Percentiles rank a stretch among this genome's conserved stretches.
phyloP scores from a whole-genome alignment of 108 stramenopile genomes.

The Seminavis robusta region DNA sequence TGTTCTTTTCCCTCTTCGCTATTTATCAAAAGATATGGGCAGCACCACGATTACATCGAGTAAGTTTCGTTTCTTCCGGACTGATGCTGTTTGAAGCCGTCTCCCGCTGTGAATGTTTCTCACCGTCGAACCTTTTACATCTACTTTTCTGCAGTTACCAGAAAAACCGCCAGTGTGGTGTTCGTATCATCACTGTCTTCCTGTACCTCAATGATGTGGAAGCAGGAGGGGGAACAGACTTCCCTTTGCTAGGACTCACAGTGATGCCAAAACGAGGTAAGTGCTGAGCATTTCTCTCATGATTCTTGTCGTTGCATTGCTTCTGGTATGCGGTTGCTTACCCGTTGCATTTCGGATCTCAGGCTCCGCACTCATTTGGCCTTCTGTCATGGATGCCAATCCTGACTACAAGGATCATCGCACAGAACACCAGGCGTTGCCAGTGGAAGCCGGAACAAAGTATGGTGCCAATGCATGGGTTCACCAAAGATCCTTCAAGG shows the following conservation, averaged over 20 bases:
- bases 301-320: slow-evolving; percentile 45
- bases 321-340: slow-evolving; percentile 62
- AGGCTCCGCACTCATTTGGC: slow-evolving; percentile 87
- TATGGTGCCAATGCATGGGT: slow-evolving; percentile 92
- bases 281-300: slow-evolving; percentile 69
- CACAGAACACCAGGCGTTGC: slow-evolving; percentile 79
- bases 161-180: slow-evolving; percentile 46
- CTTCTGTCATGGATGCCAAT: slow-evolving; percentile 58
- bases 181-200: slow-evolving; percentile 82
- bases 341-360: no score
- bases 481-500: slow-evolving; percentile 66
- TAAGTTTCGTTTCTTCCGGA: no score
- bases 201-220: slow-evolving; percentile 90
- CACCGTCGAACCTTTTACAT: no score
- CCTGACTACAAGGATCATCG: slow-evolving; percentile 55
- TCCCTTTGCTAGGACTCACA: no score
- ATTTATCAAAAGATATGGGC: no score
- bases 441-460: slow-evolving; percentile 75
- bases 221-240: slow-evolving; percentile 77
- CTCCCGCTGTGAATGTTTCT: no score
- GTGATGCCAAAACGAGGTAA: slow-evolving; percentile 84
- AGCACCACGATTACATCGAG: no score
- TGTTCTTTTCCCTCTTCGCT: no score
- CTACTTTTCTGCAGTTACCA: no score
- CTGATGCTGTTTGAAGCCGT: no score